These are phyloP conservation scores for Fusarium armeniacum DNA, from an alignment of 2,329 filamentous ascomycete genomes.

Conservation along the genomic window DNA sequence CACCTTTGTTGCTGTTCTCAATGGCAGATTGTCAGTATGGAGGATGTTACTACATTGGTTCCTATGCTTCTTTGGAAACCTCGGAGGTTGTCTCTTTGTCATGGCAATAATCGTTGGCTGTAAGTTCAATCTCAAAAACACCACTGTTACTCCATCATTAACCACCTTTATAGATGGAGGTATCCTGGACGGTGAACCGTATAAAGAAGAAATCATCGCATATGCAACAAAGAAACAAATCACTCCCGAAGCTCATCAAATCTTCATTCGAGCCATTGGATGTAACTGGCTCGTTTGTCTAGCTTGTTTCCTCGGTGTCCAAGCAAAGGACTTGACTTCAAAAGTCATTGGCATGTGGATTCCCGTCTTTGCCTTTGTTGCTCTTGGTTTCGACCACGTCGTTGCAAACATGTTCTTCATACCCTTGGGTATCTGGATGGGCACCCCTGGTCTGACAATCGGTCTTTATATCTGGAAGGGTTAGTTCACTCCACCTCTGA, in stretches of 20 bases:
- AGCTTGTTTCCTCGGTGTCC: conserved; percentile 62
- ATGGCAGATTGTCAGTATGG: conserved; percentile 40
- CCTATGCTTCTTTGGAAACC: conserved; percentile 64
- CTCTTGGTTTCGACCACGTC: conserved; percentile 67
- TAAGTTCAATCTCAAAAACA: conserved; percentile 8
- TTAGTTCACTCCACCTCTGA: not conserved
- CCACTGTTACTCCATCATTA: not conserved
- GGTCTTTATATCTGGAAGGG: conserved; percentile 70
- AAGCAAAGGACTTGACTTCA: conserved; percentile 64
- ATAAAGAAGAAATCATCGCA: conserved; percentile 59
- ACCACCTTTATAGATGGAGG: conserved; percentile 54
- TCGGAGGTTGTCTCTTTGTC: conserved; percentile 63
- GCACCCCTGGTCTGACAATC: conserved; percentile 60
- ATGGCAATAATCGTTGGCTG: conserved; percentile 62
- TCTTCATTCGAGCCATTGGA: conserved; percentile 68
- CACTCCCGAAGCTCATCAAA: conserved; percentile 63
- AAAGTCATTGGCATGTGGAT: conserved; percentile 71
- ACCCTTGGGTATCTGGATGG: conserved; percentile 65
- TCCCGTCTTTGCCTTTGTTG: conserved; percentile 68
- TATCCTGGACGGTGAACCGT: conserved; percentile 60
- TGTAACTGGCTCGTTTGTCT: conserved; percentile 72
- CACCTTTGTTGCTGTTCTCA: conserved; percentile 43
- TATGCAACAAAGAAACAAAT: conserved; percentile 65
- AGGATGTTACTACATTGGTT: conserved; percentile 56
- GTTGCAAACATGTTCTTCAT: conserved; percentile 70